phyloP scores from a whole-genome alignment of 805 yeast genomes.

The Sungouiozyma ichnusensis region DNA sequence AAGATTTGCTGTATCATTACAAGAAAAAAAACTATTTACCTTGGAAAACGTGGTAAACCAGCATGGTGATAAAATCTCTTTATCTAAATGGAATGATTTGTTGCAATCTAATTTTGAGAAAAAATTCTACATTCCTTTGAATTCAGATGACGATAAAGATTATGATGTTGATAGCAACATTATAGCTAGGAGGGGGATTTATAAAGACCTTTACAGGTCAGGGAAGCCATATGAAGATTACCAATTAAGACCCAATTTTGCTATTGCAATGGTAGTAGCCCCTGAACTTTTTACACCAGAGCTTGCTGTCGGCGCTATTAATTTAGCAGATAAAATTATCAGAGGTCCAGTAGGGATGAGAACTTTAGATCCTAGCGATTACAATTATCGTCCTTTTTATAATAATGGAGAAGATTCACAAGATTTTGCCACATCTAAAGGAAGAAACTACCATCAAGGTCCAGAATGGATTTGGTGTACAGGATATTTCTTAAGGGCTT shows the following conservation, averaged over 20 bases:
- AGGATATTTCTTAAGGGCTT: constrained; percentile 83
- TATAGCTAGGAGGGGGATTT: constrained; percentile 85
- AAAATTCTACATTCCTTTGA: constrained; percentile 64
- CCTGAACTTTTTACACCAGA: constrained; percentile 73
- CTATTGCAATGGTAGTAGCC: constrained; percentile 89
- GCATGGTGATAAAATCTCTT: constrained; percentile 46
- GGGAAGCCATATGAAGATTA: constrained; percentile 91
- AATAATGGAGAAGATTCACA: constrained; percentile 66
- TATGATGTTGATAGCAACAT: constrained; percentile 53
- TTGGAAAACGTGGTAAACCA: constrained; percentile 46
- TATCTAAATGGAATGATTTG: constrained; percentile 63
- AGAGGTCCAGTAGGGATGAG: constrained; percentile 89
- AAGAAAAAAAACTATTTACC: constrained; percentile 44
- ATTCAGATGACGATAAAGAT: constrained; percentile 47
- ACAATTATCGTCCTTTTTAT: constrained; percentile 86
- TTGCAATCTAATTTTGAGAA: constrained; percentile 67
- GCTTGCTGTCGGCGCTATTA: constrained; percentile 54
- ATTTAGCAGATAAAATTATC: constrained; percentile 57
- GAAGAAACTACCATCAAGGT: constrained; percentile 96
- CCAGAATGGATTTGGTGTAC: constrained; percentile 97
- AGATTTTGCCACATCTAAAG: constrained; percentile 89
- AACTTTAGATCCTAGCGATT: constrained; percentile 86
- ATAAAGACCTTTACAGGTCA: constrained; percentile 72
- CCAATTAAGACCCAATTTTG: constrained; percentile 83
- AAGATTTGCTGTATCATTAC: constrained; percentile 62